These are phyloP conservation scores for Acanthamoeba culbertsoni DNA, from an alignment of 208 protist genomes.

Conservation along the genomic window DNA sequence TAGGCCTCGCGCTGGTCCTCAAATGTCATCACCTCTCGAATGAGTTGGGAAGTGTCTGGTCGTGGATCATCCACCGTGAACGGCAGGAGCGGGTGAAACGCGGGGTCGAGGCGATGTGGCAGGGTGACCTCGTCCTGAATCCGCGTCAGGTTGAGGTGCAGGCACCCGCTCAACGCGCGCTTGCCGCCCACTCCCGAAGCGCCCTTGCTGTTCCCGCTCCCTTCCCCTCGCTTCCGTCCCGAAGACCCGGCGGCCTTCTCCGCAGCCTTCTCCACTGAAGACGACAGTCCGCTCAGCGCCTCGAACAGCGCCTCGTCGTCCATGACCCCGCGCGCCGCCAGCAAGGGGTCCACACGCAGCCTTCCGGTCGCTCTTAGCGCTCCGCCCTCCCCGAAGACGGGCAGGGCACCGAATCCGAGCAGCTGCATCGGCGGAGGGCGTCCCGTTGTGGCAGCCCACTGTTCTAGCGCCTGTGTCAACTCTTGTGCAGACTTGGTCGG, in stretches of 20 bases:
- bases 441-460: neutral
- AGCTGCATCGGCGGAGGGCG: neutral
- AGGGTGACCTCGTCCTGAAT: neutral
- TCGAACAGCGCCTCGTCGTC: slow-evolving; percentile 40
- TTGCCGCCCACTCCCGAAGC: neutral
- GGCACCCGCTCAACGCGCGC: neutral
- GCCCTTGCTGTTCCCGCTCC: neutral
- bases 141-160: neutral
- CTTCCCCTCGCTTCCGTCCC: neutral
- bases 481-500: neutral
- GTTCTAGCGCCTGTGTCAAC: neutral
- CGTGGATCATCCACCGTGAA: neutral
- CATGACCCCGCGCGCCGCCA: neutral
- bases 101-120: neutral
- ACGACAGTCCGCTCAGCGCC: neutral
- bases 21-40: slow-evolving; percentile 8
- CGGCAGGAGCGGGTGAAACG: neutral
- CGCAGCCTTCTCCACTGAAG: neutral
- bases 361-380: neutral
- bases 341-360: neutral
- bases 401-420: neutral
- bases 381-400: neutral
- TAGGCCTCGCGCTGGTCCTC: neutral
- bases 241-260: neutral
- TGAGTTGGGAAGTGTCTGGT: neutral